phyloP scores from a whole-genome alignment of 345 rosid genomes.

The Moringa oleifera region DNA sequence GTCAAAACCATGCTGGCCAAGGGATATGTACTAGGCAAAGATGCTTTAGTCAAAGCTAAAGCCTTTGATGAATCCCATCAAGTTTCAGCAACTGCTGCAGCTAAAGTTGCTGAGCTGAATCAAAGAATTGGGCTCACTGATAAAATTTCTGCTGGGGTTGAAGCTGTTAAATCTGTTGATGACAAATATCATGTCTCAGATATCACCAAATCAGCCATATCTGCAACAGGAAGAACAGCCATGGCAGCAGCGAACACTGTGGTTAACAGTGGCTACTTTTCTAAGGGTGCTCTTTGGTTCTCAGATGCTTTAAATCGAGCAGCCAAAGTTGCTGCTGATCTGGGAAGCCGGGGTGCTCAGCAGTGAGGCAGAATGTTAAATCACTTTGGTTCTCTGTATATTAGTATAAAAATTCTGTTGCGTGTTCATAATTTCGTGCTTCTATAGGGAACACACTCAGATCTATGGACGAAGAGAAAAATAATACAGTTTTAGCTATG shows the following conservation, averaged over 20 bases:
- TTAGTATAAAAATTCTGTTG: too few relatives aligned
- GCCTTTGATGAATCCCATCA: constrained; percentile 61
- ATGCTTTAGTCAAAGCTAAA: constrained; percentile 64
- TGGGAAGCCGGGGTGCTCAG: constrained; percentile 45
- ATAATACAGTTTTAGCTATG: too few relatives aligned
- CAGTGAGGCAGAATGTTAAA: too few relatives aligned
- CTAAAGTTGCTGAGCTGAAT: constrained; percentile 64
- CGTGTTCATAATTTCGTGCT: too few relatives aligned
- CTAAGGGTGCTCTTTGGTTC: constrained; percentile 82
- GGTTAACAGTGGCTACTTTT: constrained; percentile 67
- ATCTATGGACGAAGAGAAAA: too few relatives aligned
- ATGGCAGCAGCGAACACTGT: constrained; percentile 57
- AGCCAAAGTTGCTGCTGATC: constrained; percentile 64
- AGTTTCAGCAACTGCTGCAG: constrained; percentile 53
- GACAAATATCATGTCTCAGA: constrained; percentile 64
- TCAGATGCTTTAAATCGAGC: constrained; percentile 58
- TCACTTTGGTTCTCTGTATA: too few relatives aligned
- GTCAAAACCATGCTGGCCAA: constrained; percentile 71
- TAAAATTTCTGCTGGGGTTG: constrained; percentile 54
- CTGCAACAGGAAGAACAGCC: constrained; percentile 69
- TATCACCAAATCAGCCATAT: constrained; percentile 55
- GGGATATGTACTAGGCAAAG: constrained; percentile 72
- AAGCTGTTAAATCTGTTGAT: constrained; percentile 54
- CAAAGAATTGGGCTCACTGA: constrained; percentile 60
- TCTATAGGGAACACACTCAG: too few relatives aligned